Percentiles rank a stretch among this genome's conserved stretches.
phyloP scores from a whole-genome alignment of 2,329 filamentous ascomycete species.

The Calonectria crousiana region DNA sequence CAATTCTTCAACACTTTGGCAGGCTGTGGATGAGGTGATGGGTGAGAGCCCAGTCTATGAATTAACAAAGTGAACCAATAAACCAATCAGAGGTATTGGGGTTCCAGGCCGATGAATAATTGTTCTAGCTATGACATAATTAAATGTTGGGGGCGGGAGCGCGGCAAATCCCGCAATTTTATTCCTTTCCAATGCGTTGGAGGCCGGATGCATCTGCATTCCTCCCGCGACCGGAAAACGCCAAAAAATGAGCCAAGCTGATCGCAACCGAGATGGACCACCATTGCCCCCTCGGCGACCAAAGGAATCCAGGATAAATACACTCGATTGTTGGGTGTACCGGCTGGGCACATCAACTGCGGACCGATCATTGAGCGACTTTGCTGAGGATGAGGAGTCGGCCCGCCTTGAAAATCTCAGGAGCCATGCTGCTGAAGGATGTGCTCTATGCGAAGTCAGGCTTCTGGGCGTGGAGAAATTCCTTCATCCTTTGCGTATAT shows the following conservation, averaged over 20 bases:
- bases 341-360: neutral
- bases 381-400: neutral
- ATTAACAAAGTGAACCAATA: neutral
- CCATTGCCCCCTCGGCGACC: neutral
- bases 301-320: neutral
- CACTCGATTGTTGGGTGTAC: neutral
- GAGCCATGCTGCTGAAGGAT: neutral
- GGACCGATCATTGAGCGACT: neutral
- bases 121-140: neutral
- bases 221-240: neutral
- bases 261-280: neutral
- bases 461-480: neutral
- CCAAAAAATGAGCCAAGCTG: neutral
- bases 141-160: neutral
- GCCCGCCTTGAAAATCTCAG: neutral
- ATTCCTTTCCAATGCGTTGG: neutral
- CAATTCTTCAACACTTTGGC: neutral
- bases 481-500: neutral
- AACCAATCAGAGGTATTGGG: neutral
- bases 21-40: neutral
- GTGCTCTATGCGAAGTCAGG: neutral
- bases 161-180: neutral
- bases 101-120: neutral
- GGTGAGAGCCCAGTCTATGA: neutral
- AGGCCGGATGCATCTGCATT: neutral